These are phyloP conservation scores for Sutorius eximius DNA, from an alignment of 1,284 basidiomycete species.

Conservation along the genomic window DNA sequence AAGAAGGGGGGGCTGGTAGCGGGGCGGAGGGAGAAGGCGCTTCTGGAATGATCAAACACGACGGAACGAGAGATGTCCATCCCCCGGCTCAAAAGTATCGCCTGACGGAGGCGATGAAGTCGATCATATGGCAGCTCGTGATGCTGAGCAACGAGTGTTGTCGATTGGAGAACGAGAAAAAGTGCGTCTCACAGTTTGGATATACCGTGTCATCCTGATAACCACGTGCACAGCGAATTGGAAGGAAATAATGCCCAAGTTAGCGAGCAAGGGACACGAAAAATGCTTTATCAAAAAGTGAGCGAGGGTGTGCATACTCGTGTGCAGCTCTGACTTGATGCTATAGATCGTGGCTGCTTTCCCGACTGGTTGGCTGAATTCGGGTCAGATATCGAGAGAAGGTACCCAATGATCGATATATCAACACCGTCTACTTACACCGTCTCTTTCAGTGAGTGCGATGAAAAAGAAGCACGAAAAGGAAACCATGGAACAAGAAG, in stretches of 20 bases:
- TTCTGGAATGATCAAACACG: conserved; percentile 31
- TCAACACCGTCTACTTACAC: not conserved
- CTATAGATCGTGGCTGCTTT: conserved; percentile 69
- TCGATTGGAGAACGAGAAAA: conserved; percentile 80
- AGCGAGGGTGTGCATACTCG: conserved; percentile 6
- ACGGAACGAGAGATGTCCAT: conserved; percentile 45
- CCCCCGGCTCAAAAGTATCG: conserved; percentile 71
- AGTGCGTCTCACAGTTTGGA: conserved; percentile 47
- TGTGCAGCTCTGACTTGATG: not conserved
- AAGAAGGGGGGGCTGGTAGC: conserved; percentile 36
- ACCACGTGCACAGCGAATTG: conserved; percentile 44
- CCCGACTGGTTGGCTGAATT: conserved; percentile 46
- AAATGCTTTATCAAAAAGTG: conserved; percentile 75
- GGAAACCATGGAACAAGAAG: conserved; percentile 57
- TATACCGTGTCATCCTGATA: not conserved
- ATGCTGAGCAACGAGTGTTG: conserved; percentile 78
- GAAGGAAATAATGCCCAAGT: conserved; percentile 68
- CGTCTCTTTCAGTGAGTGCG: conserved; percentile 57
- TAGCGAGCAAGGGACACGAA: conserved; percentile 76
- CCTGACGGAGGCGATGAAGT: conserved; percentile 75
- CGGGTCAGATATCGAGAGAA: conserved; percentile 60
- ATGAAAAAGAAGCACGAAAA: conserved; percentile 76
- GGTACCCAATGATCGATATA: conserved; percentile 32
- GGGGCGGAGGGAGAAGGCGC: conserved; percentile 33
- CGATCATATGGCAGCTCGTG: conserved; percentile 75